Evolutionary conservation across 345 rosid species (phyloP).

Genomic region (Cardamine chenopodiifolia): DNA sequence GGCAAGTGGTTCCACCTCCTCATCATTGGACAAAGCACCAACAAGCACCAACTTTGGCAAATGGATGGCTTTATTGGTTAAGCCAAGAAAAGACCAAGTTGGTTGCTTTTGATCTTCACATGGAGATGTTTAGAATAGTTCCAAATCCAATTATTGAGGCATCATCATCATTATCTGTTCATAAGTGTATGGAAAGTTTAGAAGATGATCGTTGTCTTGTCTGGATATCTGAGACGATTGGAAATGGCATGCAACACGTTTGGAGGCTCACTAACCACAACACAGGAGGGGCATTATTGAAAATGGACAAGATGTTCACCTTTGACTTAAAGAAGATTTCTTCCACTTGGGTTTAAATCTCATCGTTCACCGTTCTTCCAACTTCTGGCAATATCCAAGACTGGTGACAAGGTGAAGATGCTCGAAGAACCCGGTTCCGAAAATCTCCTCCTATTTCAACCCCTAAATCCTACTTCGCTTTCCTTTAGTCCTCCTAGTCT

Average conservation of each 20-base stretch:
- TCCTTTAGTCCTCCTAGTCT: not conserved
- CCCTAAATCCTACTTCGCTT: not conserved
- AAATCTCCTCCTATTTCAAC: not conserved
- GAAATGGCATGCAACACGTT: slow-evolving; percentile 6
- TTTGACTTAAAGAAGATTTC: not conserved
- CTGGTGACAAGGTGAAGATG: not conserved
- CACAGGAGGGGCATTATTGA: not conserved
- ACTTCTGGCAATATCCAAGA: not conserved
- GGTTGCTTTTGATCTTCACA: too few relatives aligned
- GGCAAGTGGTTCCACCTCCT: too few relatives aligned
- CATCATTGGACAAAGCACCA: too few relatives aligned
- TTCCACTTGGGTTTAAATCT: not conserved
- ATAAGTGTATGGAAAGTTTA: not conserved
- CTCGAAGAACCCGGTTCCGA: not conserved
- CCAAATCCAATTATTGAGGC: not conserved
- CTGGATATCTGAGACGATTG: not conserved
- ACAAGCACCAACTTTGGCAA: too few relatives aligned
- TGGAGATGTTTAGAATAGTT: too few relatives aligned
- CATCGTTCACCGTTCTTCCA: too few relatives aligned
- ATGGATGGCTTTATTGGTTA: too few relatives aligned
- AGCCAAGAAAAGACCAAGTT: too few relatives aligned
- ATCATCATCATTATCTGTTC: not conserved
- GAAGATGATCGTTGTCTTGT: not conserved
- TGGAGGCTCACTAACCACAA: slow-evolving; percentile 24
- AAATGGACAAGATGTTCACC: slow-evolving; percentile 1